Conservation (phyloP, 306 rosid genomes). For the Potentilla sterilis region DNA sequence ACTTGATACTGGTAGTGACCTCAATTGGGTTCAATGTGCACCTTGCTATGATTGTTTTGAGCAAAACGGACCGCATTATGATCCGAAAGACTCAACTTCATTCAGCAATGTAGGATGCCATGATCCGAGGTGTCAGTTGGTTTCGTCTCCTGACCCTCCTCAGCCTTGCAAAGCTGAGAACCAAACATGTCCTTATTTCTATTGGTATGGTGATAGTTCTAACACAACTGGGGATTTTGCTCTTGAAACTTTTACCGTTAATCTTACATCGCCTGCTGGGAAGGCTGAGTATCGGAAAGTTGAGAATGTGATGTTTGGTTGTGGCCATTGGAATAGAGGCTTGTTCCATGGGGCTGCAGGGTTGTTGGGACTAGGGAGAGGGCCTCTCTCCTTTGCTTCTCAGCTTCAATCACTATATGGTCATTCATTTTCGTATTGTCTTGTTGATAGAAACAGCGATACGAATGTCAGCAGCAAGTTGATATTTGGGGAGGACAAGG, state of each 20-base stretch:
- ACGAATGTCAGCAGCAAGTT: slow-evolving; percentile 76
- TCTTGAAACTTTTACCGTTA: slow-evolving; percentile 75
- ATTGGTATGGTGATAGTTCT: slow-evolving; percentile 97
- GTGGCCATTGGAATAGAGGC: slow-evolving; percentile 99
- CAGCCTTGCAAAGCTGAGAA: slow-evolving; percentile 66
- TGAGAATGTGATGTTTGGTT: slow-evolving; percentile 89
- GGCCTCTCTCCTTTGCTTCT: slow-evolving; percentile 87
- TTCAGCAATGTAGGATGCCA: slow-evolving; percentile 66
- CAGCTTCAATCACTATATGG: slow-evolving; percentile 95
- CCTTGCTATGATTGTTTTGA: slow-evolving; percentile 93
- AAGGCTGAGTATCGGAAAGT: slow-evolving; percentile 50
- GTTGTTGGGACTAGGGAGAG: slow-evolving; percentile 83
- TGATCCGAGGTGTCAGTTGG: slow-evolving; percentile 62
- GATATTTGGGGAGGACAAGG: slow-evolving; percentile 81
- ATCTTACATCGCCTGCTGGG: slow-evolving; percentile 54
- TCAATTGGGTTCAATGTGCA: slow-evolving; percentile 94
- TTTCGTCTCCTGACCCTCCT: slow-evolving; percentile 87
- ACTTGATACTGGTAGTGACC: slow-evolving; percentile 96
- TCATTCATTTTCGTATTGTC: slow-evolving; percentile 88
- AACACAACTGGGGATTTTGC: slow-evolving; percentile 94
- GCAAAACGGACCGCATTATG: slow-evolving; percentile 77
- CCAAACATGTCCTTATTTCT: slow-evolving; percentile 82
- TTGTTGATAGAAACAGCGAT: slow-evolving; percentile 81
- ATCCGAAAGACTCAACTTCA: slow-evolving; percentile 72
- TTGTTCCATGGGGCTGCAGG: slow-evolving; percentile 96